Evolutionary conservation across 805 yeast genomes (phyloP), one percentile per base, ranked within the genome.

Genomic region (Wickerhamomyces subpelliculosus): DNA sequence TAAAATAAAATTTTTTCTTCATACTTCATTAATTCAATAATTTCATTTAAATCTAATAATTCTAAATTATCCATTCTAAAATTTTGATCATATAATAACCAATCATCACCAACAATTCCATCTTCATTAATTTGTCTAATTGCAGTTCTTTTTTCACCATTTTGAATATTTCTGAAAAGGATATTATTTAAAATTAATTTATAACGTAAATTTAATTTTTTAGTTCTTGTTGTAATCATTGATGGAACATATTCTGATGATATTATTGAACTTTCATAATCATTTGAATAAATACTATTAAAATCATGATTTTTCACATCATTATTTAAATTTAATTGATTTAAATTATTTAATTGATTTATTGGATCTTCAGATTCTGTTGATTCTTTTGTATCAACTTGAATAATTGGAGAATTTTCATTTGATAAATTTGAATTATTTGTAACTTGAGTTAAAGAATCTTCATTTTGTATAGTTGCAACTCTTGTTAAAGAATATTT

Each of bases 51-150:
- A 6, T 55, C 45, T 13, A 62, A 45, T 31, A 60, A 50, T 37
- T 62, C 63, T 31, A 65, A 42, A 42, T 65, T 65, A 21, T 55
- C 46, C 52, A 65, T 46, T 11, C 64, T 54, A 40, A 64, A 66
- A 2, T 51, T 44, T 4, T 60, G 52, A 44, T 66, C 71, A 37
- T 65, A 66, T 5, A 65, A 42, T 12, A 65, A 43, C 71, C 71
- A 66, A 32, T 65, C 68, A 34, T 65, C 69, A 13, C 55, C 54
- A 27, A n/a, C n/a, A n/a, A 60, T 49, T 42, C 54, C 49, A 5
- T 63, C 62, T 8, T 42, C 48, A 17, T 31, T 35, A 13, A 46
- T 34, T 27, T 54, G 58, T 13, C 56, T 36, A 6, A 54, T 51
- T 7, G 57, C 58, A 1, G 56, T 49, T 26, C 37, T 45, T 4